These are phyloP conservation scores for Chaetoscypha palmicola DNA, from an alignment of 2,329 filamentous ascomycete genomes.

Conservation along the genomic window DNA sequence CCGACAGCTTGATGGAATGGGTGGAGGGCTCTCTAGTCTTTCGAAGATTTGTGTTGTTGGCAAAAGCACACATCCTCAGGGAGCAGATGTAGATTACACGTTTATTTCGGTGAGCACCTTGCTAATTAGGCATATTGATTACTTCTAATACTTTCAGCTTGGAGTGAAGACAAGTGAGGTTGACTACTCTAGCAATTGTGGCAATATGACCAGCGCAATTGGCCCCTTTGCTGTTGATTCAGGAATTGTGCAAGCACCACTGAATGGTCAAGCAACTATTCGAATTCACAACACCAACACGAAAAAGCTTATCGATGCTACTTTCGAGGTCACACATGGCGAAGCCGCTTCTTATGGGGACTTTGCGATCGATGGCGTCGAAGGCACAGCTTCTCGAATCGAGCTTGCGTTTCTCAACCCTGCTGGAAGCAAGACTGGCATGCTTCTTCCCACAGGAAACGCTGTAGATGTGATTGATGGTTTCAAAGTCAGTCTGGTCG, in stretches of 20 bases:
- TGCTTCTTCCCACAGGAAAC: constrained; percentile 52
- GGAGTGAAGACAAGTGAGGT: constrained; percentile 54
- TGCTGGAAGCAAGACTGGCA: constrained; percentile 48
- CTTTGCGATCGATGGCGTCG: constrained; percentile 58
- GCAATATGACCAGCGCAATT: constrained; percentile 64
- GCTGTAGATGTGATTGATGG: constrained; percentile 43
- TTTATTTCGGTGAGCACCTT: constrained; percentile 51
- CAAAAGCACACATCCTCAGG: constrained; percentile 36
- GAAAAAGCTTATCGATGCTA: constrained; percentile 51
- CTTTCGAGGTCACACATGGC: constrained; percentile 44
- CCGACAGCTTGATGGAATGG: constrained; percentile 66
- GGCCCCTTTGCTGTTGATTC: constrained; percentile 58
- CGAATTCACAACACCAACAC: constrained; percentile 68
- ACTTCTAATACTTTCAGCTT: not conserved
- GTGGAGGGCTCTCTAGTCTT: constrained; percentile 60
- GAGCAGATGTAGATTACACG: constrained; percentile 60
- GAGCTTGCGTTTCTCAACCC: constrained; percentile 56
- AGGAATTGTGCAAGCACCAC: constrained; percentile 35
- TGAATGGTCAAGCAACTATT: constrained; percentile 38
- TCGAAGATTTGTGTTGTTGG: constrained; percentile 66
- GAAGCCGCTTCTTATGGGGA: constrained; percentile 44
- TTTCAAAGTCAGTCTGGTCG: constrained; percentile 49
- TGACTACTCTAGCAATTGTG: constrained; percentile 65
- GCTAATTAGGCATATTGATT: not conserved
- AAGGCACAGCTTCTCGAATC: constrained; percentile 50